Percentiles rank a stretch among this genome's conserved stretches.
These are phyloP conservation scores for Diplodia seriata DNA, from an alignment of 2,329 filamentous ascomycete species.

Conservation along the genomic window DNA sequence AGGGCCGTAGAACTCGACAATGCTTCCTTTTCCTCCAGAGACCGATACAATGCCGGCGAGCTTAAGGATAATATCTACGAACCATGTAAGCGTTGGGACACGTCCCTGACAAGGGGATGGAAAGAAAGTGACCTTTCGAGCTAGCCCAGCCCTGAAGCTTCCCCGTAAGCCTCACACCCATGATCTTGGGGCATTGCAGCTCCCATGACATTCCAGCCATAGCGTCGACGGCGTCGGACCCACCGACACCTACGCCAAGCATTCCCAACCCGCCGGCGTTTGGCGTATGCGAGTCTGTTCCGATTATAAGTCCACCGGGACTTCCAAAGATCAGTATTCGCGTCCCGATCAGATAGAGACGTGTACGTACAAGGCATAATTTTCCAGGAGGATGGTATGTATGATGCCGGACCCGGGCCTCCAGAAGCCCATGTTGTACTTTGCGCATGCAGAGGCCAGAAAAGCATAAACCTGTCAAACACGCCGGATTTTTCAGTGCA, in stretches of 20 bases:
- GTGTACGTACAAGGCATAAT: constrained; percentile 45
- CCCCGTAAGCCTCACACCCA: constrained; percentile 45
- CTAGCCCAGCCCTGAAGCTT: constrained; percentile 44
- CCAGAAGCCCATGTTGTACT: constrained; percentile 56
- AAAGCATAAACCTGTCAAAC: constrained; percentile 50
- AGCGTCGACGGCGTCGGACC: constrained; percentile 41
- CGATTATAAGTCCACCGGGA: constrained; percentile 48
- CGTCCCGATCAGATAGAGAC: neutral
- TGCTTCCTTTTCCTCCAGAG: constrained; percentile 46
- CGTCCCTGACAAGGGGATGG: neutral
- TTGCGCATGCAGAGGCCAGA: constrained; percentile 50
- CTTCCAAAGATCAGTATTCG: constrained; percentile 34
- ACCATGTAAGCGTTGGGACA: neutral
- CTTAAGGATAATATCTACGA: constrained; percentile 47
- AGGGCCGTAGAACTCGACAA: constrained; percentile 49
- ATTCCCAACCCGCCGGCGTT: constrained; percentile 49
- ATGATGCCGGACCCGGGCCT: constrained; percentile 50
- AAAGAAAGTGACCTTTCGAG: constrained; percentile 36
- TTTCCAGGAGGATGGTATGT: constrained; percentile 52
- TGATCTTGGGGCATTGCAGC: constrained; percentile 43
- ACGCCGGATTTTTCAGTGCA: neutral
- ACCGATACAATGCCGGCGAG: constrained; percentile 47
- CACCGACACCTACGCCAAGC: constrained; percentile 46
- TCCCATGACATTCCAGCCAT: constrained; percentile 48
- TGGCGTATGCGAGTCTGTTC: constrained; percentile 50